Base-by-base conservation (phyloP, 495 filamentous ascomycete genomes). In the Hypoxylon lenormandii region DNA sequence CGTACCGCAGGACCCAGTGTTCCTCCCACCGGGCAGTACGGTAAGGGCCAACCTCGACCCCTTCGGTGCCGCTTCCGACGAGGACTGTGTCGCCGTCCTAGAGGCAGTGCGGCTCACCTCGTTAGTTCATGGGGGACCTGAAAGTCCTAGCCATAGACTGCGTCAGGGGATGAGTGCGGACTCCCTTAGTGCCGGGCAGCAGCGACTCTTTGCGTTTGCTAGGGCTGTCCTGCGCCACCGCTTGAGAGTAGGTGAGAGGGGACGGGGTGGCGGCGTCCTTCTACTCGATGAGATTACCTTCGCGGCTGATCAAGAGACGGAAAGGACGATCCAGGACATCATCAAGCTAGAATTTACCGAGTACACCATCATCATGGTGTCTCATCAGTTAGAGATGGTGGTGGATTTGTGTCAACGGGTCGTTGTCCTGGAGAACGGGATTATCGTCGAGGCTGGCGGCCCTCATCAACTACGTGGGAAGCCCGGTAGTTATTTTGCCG, bases 121-220 rank as follows among this genome's bases (percentile, higher is more conserved):
- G n/a, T n/a, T n/a, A n/a, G n/a, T n/a, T n/a, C n/a, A n/a, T n/a
- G n/a, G n/a, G n/a, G n/a, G n/a, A n/a, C n/a, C n/a, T n/a, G n/a
- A n/a, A n/a, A n/a, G n/a, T n/a, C n/a, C n/a, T n/a, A n/a, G n/a
- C n/a, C n/a, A n/a, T n/a, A n/a, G 37, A 6, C 37, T 40, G 8
- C 8, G n/a, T 40, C 3, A 3, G 11, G 5, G 3, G 37, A 3
- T 40, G 3, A 40, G n/a, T 13, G 12, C 67, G 11, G 72, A 76
- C 18, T 58, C 75, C 5, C 68, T 85, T 11, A 80, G 77, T 5
- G 78, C 80, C 36, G 85, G 85, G 5, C 85, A 87, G 63, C 79
- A 80, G 40, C 85, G 86, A 71, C 78, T 87, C 16, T 81, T 86
- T 66, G 84, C 81, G 68, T 72, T 87, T 21, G 30, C 30, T 4